These are phyloP conservation scores for Globisporangium nunn DNA, from an alignment of 352 stramenopile genomes.

Conservation along the genomic window DNA sequence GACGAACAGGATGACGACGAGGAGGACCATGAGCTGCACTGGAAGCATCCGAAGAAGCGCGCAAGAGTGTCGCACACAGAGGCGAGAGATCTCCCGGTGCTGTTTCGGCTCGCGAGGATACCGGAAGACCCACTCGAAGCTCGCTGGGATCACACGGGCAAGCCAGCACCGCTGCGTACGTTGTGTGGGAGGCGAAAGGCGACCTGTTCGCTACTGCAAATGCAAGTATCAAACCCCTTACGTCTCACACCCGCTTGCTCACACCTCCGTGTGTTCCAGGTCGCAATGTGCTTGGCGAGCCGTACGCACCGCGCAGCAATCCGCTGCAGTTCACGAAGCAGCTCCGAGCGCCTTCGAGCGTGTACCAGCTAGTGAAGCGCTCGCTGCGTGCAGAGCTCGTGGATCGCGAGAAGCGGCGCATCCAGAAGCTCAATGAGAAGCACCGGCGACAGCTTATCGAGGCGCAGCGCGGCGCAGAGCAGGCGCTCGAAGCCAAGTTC, in stretches of 20 bases:
- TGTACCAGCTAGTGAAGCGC: slow-evolving; percentile 18
- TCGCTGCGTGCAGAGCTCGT: slow-evolving; percentile 13
- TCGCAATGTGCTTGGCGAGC: slow-evolving; percentile 20
- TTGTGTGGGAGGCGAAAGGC: background rate
- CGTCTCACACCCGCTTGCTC: background rate
- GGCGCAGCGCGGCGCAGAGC: slow-evolving; percentile 1
- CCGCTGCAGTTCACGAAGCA: slow-evolving; percentile 13
- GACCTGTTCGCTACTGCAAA: background rate
- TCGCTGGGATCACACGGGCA: slow-evolving; percentile 13
- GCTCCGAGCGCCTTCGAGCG: background rate
- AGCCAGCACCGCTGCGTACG: slow-evolving; percentile 19
- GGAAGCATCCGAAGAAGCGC: slow-evolving; percentile 1
- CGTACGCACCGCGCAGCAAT: slow-evolving; percentile 10
- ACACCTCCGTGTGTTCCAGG: slow-evolving; percentile 2
- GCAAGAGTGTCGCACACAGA: background rate
- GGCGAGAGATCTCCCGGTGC: background rate
- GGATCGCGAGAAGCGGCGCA: slow-evolving; percentile 16
- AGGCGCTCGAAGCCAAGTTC: slow-evolving; percentile 12
- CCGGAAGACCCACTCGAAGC: slow-evolving; percentile 17
- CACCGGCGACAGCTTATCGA: slow-evolving; percentile 1
- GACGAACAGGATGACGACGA: background rate
- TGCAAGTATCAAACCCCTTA: background rate
- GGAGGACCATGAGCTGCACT: background rate
- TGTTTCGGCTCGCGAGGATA: slow-evolving; percentile 4
- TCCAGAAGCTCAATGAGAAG: slow-evolving; percentile 18